Percentiles rank a stretch among this genome's conserved stretches.
phyloP scores from a whole-genome alignment of 805 yeast species.

The Saturnispora silvae region DNA sequence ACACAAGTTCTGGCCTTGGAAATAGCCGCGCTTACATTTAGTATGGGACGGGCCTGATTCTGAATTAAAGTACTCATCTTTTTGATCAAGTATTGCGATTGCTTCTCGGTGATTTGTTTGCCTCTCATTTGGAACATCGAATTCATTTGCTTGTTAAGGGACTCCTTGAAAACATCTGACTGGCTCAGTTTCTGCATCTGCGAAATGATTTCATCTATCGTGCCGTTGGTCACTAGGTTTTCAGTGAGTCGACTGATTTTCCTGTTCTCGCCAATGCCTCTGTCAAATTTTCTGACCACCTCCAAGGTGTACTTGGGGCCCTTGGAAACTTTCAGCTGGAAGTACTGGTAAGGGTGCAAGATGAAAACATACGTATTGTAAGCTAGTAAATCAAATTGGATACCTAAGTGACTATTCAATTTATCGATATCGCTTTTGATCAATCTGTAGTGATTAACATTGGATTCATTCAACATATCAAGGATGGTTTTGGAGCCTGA shows the following conservation, averaged over 20 bases:
- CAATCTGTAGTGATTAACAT: background rate
- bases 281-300: slow-evolving; percentile 9
- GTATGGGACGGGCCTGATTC: slow-evolving; percentile 6
- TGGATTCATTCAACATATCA: slow-evolving; percentile 14
- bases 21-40: no score
- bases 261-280: background rate
- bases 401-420: slow-evolving; percentile 10
- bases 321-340: slow-evolving; percentile 10
- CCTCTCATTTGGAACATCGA: background rate
- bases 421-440: slow-evolving; percentile 1
- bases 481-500: slow-evolving; percentile 22
- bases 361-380: slow-evolving; percentile 6
- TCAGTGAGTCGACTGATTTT: no score
- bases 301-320: slow-evolving; percentile 3
- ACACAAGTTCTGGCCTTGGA: slow-evolving; percentile 13
- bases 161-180: no score
- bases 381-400: slow-evolving; percentile 7
- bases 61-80: background rate
- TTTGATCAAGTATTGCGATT: background rate
- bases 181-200: no score
- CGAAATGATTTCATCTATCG: no score
- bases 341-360: slow-evolving; percentile 5
- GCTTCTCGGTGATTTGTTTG: background rate
- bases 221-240: no score
- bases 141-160: no score